These are phyloP conservation scores for Tarenaya hassleriana DNA, from an alignment of 345 rosid species.

Conservation along the genomic window DNA sequence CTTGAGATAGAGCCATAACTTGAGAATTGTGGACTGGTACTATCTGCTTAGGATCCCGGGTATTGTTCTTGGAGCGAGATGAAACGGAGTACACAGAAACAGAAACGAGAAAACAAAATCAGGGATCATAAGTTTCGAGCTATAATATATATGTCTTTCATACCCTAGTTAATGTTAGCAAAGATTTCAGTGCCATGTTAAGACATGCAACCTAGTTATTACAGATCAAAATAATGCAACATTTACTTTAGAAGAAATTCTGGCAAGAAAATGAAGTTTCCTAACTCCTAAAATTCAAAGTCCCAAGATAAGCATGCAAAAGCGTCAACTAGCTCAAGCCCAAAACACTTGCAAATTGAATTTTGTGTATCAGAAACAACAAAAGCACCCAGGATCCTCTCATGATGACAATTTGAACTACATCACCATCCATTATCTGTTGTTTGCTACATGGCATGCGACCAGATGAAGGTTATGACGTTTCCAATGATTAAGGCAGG, in stretches of 20 bases:
- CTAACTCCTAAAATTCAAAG: too few relatives aligned
- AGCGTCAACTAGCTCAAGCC: slow-evolving; percentile 8
- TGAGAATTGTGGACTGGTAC: slow-evolving; percentile 67
- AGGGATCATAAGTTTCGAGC: slow-evolving; percentile 8
- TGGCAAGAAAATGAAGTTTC: not conserved
- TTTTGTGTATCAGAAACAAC: slow-evolving; percentile 12
- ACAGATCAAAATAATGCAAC: slow-evolving; percentile 3
- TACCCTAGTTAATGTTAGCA: not conserved
- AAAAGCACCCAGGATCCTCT: not conserved
- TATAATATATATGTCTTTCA: not conserved
- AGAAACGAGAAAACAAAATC: slow-evolving; percentile 14
- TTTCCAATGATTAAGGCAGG: not conserved
- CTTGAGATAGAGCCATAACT: slow-evolving; percentile 62
- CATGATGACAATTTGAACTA: not conserved
- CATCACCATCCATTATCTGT: slow-evolving; percentile 2
- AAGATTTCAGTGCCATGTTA: not conserved
- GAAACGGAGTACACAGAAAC: slow-evolving; percentile 18
- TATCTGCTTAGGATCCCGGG: slow-evolving; percentile 61
- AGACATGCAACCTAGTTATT: slow-evolving; percentile 5
- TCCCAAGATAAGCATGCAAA: slow-evolving; percentile 6
- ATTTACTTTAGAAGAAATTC: slow-evolving; percentile 14
- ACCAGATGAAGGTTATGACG: slow-evolving; percentile 5
- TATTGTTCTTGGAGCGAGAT: slow-evolving; percentile 47
- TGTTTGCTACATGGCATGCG: not conserved
- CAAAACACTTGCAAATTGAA: slow-evolving; percentile 6